Evolutionary conservation across 2,329 filamentous ascomycete genomes (phyloP), one percentile per base, ranked within the genome.

Genomic region (Ophiostoma pallidulum): DNA sequence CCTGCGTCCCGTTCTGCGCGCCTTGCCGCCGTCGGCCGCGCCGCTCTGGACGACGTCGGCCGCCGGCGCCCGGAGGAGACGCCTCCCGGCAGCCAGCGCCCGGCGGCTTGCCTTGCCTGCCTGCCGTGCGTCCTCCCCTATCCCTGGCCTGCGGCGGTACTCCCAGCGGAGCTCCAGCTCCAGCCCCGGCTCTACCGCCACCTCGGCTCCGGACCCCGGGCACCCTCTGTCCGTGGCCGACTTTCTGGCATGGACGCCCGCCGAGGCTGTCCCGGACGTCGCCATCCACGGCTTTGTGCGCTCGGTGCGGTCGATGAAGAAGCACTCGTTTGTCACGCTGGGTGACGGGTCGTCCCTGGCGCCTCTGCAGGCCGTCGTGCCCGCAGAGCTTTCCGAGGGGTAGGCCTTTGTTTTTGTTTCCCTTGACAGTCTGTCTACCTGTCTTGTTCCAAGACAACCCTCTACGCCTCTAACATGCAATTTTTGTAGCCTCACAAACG

Each of bases 281-380:
- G 73, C 74, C 49, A 70, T 95, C 56, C 76, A 84, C 61, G 91
- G 90, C 52, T 91, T 84, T 68, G 75, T 96, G 47, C 79, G 86
- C 53, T 91, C 87, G 4, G 82, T 95, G 51, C 78, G 91, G 53
- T 86, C 87, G 63, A 89, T 94, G 71, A 94, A 96, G 63, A 76
- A 76, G 19, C 73, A 84, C 51, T 82, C 84, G 5, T 97, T 98
- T 67, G 83, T 90, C 45, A 78, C 88, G 51, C 72, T 97, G 45
- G 83, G 84, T 10, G 92, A 98, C 70, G 92, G 92, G 38, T 94
- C 89, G 12, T 88, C 85, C 36, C 71, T 86, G 56, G 72, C 82
- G 52, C 73, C 86, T 24, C 64, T 97, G 47, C 92, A 98, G 68
- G 87, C 84, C 39, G 80, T 95, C 40, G 69, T 95, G 56, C 78